These are phyloP conservation scores for Arthrinium phaeospermum DNA, from an alignment of 2,329 filamentous ascomycete species.

Conservation along the genomic window DNA sequence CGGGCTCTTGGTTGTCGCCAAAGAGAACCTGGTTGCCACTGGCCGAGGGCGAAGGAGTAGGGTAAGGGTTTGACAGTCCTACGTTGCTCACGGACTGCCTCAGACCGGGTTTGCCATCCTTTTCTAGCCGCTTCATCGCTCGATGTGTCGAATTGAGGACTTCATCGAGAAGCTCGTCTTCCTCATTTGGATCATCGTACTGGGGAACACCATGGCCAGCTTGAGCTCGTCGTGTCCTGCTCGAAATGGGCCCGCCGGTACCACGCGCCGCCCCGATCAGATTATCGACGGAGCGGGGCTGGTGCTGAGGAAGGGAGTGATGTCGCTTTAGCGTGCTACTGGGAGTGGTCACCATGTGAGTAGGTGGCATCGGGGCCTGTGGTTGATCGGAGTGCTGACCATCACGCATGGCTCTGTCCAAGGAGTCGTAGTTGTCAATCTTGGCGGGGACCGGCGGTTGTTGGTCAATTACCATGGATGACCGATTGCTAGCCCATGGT, in stretches of 20 bases:
- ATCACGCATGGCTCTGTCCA: constrained; percentile 64
- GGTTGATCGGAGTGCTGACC: constrained; percentile 55
- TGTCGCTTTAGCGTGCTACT: constrained; percentile 66
- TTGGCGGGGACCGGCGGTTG: constrained; percentile 52
- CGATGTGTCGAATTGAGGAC: constrained; percentile 78
- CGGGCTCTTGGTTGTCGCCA: constrained; percentile 64
- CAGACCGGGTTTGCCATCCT: constrained; percentile 54
- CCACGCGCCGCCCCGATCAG: constrained; percentile 60
- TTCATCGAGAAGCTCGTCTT: constrained; percentile 94
- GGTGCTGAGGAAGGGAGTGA: constrained; percentile 68
- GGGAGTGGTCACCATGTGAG: constrained; percentile 53
- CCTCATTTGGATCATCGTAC: constrained; percentile 94
- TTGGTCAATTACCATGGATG: constrained; percentile 79
- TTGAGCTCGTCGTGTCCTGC: constrained; percentile 79
- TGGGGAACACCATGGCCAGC: constrained; percentile 77
- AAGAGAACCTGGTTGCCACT: constrained; percentile 81
- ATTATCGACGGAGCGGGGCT: constrained; percentile 69
- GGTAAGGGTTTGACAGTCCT: constrained; percentile 66
- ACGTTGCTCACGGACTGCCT: constrained; percentile 70
- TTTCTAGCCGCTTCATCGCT: constrained; percentile 74
- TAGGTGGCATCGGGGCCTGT: constrained; percentile 56
- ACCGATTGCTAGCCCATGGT: constrained; percentile 86
- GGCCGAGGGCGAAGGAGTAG: constrained; percentile 77
- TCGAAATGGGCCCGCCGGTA: constrained; percentile 70
- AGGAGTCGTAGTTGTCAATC: constrained; percentile 63